Conservation (phyloP, 176 grass and related monocot species). For the Aegilops bicornis region DNA sequence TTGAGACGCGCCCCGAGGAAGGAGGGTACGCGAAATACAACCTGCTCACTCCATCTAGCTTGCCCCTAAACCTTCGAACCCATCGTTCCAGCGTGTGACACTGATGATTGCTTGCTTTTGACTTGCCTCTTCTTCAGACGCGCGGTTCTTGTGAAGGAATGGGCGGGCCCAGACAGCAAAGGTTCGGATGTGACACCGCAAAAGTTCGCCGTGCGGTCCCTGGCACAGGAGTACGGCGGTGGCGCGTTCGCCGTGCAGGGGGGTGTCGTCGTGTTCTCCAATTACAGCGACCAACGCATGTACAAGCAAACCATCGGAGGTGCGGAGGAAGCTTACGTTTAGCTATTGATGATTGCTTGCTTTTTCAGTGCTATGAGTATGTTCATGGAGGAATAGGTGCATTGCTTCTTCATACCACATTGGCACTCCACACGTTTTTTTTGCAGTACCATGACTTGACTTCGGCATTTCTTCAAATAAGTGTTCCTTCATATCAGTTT, state of each 20-base stretch:
- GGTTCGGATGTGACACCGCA: no score
- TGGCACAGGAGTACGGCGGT: not conserved
- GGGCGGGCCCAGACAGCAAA: no score
- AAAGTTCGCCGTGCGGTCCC: no score
- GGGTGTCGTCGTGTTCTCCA: slow-evolving; percentile 63
- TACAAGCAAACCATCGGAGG: slow-evolving; percentile 68
- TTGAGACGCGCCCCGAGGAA: no score
- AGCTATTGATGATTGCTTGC: not conserved
- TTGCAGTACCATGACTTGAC: not conserved
- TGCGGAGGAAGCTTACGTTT: not conserved
- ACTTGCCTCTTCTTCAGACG: no score
- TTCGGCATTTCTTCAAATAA: not conserved
- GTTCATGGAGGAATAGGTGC: not conserved
- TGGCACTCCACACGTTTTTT: not conserved
- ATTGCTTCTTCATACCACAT: not conserved
- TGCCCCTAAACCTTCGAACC: no score
- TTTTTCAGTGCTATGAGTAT: not conserved
- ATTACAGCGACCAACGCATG: slow-evolving; percentile 72
- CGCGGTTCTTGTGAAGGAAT: no score
- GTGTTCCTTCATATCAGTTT: no score
- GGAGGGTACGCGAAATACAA: no score
- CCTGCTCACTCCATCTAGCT: no score
- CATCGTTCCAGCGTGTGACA: no score
- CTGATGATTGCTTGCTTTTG: no score
- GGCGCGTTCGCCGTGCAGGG: slow-evolving; percentile 61